Conservation (phyloP, 345 rosid genomes). For the Murraya koenigii region DNA sequence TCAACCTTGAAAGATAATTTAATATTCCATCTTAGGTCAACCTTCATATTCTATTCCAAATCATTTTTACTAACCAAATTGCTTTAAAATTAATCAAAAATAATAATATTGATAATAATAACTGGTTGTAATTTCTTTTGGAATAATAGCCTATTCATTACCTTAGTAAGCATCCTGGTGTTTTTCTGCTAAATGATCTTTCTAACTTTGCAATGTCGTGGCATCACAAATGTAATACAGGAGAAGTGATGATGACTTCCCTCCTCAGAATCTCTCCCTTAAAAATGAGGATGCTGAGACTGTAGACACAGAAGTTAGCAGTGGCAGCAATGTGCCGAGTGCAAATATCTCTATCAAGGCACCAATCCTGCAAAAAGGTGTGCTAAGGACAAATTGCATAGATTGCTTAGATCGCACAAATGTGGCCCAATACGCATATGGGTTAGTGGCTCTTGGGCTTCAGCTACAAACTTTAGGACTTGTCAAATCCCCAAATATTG, state of each 20-base stretch:
- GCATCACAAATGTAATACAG: constrained; percentile 41
- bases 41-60: not conserved
- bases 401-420: constrained; percentile 98
- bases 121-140: not conserved
- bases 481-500: constrained; percentile 45
- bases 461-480: constrained; percentile 70
- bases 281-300: constrained; percentile 31
- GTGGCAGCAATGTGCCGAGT: constrained; percentile 17
- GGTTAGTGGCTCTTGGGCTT: constrained; percentile 77
- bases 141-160: not conserved
- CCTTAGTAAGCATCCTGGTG: not conserved
- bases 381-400: constrained; percentile 94
- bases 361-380: constrained; percentile 70
- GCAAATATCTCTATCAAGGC: constrained; percentile 31
- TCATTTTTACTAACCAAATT: not conserved
- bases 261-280: constrained; percentile 18
- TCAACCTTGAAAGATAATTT: not conserved
- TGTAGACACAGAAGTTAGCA: constrained; percentile 28
- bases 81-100: not conserved
- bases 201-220: constrained; percentile 7
- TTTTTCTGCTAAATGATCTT: not conserved
- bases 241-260: constrained; percentile 30
- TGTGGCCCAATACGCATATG: constrained; percentile 92
- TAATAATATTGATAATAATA: not conserved
- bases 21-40: not conserved